phyloP scores from a whole-genome alignment of 2,329 filamentous ascomycete genomes.

The Mollisiaceae sp. region DNA sequence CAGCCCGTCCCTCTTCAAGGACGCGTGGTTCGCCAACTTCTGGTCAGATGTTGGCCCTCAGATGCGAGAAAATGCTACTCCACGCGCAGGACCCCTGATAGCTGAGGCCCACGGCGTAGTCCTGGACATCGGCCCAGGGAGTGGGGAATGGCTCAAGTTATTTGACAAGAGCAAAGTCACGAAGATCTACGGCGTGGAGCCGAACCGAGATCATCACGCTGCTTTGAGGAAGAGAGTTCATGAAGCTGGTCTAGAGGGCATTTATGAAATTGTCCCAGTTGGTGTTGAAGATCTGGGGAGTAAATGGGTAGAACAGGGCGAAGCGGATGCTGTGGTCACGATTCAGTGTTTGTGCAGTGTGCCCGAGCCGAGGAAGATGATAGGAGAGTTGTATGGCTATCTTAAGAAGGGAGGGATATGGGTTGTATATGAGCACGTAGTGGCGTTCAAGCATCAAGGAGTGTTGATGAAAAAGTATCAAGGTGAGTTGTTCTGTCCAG shows the following conservation, averaged over 20 bases:
- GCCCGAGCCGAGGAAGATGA: conserved; percentile 34
- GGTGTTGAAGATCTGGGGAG: conserved; percentile 62
- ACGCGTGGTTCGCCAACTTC: conserved; percentile 64
- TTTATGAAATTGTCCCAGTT: conserved; percentile 66
- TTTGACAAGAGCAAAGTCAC: conserved; percentile 46
- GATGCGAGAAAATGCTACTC: conserved; percentile 50
- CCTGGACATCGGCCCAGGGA: conserved; percentile 65
- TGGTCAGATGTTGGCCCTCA: conserved; percentile 61
- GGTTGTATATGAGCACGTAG: conserved; percentile 41
- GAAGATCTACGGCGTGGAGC: conserved; percentile 67
- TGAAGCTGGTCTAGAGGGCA: conserved; percentile 57
- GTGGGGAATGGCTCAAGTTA: conserved; percentile 63
- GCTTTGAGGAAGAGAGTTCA: conserved; percentile 53
- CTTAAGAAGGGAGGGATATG: conserved; percentile 38
- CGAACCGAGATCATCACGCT: conserved; percentile 59
- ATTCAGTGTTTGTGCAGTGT: conserved; percentile 40
- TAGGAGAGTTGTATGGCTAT: conserved; percentile 35
- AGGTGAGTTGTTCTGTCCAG: conserved; percentile 29
- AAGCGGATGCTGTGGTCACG: conserved; percentile 40
- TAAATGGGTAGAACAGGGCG: conserved; percentile 51
- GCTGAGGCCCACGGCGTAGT: conserved; percentile 35
- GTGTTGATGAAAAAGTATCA: conserved; percentile 35
- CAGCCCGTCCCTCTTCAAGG: conserved; percentile 45
- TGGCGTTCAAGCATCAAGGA: conserved; percentile 31
- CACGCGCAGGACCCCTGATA: conserved; percentile 52